Conservation (phyloP, 805 yeast species). For the Teunomyces tritomae region DNA sequence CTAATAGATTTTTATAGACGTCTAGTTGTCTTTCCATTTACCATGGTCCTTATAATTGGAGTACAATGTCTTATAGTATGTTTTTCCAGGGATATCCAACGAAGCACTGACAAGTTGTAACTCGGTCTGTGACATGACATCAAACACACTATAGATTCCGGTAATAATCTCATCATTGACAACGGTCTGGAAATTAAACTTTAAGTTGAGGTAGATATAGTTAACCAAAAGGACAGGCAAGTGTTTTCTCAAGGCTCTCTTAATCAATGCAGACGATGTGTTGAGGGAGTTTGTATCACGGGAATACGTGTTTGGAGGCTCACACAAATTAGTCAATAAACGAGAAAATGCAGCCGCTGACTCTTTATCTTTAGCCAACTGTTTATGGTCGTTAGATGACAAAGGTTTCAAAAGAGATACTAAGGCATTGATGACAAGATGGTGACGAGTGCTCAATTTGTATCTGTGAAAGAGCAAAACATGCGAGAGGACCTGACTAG, state of each 20-base stretch:
- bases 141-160: conserved; percentile 64
- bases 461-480: conserved; percentile 66
- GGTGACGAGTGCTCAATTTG: conserved; percentile 71
- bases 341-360: conserved; percentile 55
- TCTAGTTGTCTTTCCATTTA: conserved; percentile 66
- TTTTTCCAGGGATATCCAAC: conserved; percentile 67
- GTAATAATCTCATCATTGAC: conserved; percentile 49
- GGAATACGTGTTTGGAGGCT: conserved; percentile 47
- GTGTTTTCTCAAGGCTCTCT: conserved; percentile 61
- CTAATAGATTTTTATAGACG: conserved; percentile 19
- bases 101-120: conserved; percentile 58
- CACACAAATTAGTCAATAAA: conserved; percentile 66
- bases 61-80: conserved; percentile 64
- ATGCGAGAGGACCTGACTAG: conserved; percentile 55
- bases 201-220: conserved; percentile 55
- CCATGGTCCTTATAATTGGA: conserved; percentile 74
- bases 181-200: conserved; percentile 43
- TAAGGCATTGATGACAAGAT: conserved; percentile 52
- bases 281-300: conserved; percentile 40
- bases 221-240: conserved; percentile 57
- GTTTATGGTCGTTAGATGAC: conserved; percentile 20
- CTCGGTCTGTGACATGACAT: conserved; percentile 66
- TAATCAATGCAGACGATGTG: conserved; percentile 54
- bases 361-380: conserved; percentile 18
- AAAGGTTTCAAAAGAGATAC: conserved; percentile 51